Percentiles rank a stretch among this genome's conserved stretches.
Evolutionary conservation across 2,329 filamentous ascomycete species (phyloP).

Genomic region (Immersiporthe knoxdaviesiana): DNA sequence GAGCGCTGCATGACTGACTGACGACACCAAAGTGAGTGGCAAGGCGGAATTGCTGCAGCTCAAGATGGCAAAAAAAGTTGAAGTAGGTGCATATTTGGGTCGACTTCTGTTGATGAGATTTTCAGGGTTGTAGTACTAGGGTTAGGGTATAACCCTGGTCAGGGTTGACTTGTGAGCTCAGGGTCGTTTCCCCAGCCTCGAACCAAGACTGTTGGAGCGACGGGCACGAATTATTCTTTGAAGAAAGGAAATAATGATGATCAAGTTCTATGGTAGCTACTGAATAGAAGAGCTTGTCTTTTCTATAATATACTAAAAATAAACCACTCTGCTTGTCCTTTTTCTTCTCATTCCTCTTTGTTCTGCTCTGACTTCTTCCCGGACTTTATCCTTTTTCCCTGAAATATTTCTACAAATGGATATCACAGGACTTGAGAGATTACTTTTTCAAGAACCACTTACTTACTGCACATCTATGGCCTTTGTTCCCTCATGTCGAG

Average conservation of each 20-base stretch:
- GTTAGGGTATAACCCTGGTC: neutral
- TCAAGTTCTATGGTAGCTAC: no score
- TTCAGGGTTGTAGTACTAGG: neutral
- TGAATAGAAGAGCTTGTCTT: no score
- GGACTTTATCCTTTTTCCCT: no score
- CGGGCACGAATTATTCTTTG: neutral
- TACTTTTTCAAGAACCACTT: neutral
- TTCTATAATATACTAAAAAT: no score
- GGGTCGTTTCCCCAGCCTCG: no score
- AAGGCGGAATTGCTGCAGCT: neutral
- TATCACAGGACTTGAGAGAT: no score
- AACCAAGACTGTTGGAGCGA: neutral
- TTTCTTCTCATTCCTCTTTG: no score
- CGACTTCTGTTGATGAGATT: neutral
- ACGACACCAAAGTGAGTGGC: neutral
- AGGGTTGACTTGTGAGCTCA: no score
- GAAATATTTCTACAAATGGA: no score
- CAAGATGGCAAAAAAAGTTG: neutral
- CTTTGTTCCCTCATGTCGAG: neutral
- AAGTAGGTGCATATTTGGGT: neutral
- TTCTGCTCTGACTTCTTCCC: no score
- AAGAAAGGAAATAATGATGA: no score
- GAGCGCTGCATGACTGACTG: conserved; percentile 48
- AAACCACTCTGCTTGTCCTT: no score
- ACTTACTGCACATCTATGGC: neutral